Evolutionary conservation across 75 land plant genomes (phyloP), one percentile per base, ranked within the genome.

Genomic region (Cunninghamia lanceolata): DNA sequence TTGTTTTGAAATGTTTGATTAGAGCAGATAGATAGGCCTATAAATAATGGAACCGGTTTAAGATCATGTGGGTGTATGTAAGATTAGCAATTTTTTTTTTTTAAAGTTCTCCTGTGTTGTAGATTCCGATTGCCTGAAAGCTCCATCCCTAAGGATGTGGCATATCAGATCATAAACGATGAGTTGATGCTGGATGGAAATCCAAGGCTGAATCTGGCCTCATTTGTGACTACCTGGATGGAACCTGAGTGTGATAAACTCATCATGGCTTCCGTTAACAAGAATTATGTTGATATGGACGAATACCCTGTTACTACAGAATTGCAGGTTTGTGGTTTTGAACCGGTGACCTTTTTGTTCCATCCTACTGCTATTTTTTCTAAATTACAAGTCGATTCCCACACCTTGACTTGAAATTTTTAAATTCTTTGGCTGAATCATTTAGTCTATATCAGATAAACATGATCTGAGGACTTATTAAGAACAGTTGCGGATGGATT

Each of bases 221-320:
- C 91, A 7, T 90, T 90, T 40, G 83, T 85, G 59, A 90, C 91
- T 35, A 90, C 91, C 47, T 90, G 91, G 91, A 90, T 90, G 91
- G 91, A 90, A 77, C 91, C 91, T 1, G 91, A 90, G 53, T 50
- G 53, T 13, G 53, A 50, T 50, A 50, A 50, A 13, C 53, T 50
- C 16, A 50, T 50, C 3, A 50, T 50, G 53, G 53, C 53, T 50
- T 50, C 53, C 2, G 15, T 1, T 14, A 50, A 50, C 53, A 50
- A 50, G 53, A 50, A 50, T 50, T 50, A 50, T 50, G 53, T 50
- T 50, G 53, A 50, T 50, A 50, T 50, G 53, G 89, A 80, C 28
- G 86, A 88, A 9, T 52, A 82, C 34, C 85, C 76, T 34, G 66
- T 88, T 17, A 79, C 77, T 3, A 87, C 78, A 85, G 85, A 92